Evolutionary conservation across 495 filamentous ascomycete species (phyloP).

Genomic region (Chaetomidium leptoderma): DNA sequence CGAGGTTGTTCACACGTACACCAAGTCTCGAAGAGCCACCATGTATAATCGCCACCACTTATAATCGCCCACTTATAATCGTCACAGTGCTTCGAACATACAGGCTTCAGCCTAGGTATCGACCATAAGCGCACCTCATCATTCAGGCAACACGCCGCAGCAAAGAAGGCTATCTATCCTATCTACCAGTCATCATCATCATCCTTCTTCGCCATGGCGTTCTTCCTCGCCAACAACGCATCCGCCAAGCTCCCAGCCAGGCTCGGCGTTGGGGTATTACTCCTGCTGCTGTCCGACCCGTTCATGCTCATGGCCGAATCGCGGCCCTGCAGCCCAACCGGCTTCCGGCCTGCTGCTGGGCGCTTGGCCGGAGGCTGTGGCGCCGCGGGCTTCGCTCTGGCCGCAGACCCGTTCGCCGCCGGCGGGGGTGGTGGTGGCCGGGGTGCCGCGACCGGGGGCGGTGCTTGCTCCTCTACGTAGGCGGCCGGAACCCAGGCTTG

Average conservation of each 20-base stretch:
- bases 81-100: not conserved
- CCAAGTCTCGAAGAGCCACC: too few relatives aligned
- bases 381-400: slow-evolving; percentile 65
- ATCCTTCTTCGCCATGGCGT: slow-evolving; percentile 63
- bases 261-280: slow-evolving; percentile 62
- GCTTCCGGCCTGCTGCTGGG: slow-evolving; percentile 63
- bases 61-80: too few relatives aligned
- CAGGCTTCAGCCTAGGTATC: not conserved
- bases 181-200: slow-evolving; percentile 68
- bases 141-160: slow-evolving; percentile 2
- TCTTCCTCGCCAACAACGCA: slow-evolving; percentile 63
- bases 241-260: slow-evolving; percentile 82
- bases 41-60: too few relatives aligned
- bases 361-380: slow-evolving; percentile 84
- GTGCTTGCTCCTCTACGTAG: slow-evolving; percentile 78
- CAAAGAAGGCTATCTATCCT: slow-evolving; percentile 10
- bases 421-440: slow-evolving; percentile 49
- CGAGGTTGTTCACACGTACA: too few relatives aligned
- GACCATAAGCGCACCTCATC: not conserved
- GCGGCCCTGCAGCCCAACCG: slow-evolving; percentile 59
- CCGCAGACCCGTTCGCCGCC: slow-evolving; percentile 47
- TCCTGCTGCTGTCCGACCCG: slow-evolving; percentile 60
- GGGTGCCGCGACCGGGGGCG: slow-evolving; percentile 48
- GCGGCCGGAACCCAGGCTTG: slow-evolving; percentile 93
- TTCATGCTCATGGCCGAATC: slow-evolving; percentile 73